phyloP scores from a whole-genome alignment of 2,329 filamentous ascomycete species.

The Cryphonectria parasitica region DNA sequence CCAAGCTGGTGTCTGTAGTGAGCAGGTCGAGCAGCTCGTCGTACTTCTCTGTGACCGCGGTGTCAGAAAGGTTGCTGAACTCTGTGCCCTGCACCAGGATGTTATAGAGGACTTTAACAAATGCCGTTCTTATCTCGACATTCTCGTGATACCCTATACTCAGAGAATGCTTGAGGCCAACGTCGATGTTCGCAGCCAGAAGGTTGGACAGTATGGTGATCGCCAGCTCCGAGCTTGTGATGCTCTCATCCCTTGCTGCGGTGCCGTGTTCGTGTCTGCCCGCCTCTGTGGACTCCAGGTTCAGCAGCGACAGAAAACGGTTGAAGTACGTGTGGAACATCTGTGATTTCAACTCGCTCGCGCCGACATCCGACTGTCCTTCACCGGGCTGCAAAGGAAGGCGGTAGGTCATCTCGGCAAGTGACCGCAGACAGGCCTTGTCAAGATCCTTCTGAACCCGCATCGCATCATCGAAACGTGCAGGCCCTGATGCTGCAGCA shows the following conservation, averaged over 20 bases:
- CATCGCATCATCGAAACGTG: conserved; percentile 59
- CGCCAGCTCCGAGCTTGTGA: conserved; percentile 63
- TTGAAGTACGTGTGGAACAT: conserved; percentile 76
- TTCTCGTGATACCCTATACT: conserved; percentile 74
- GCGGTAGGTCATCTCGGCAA: conserved; percentile 69
- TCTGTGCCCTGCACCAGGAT: conserved; percentile 73
- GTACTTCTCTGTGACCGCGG: conserved; percentile 70
- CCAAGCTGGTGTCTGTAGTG: conserved; percentile 64
- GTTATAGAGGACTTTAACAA: conserved; percentile 71
- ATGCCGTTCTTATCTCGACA: conserved; percentile 69
- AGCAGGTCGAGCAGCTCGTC: conserved; percentile 66
- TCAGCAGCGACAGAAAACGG: conserved; percentile 67
- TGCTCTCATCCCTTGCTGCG: conserved; percentile 54
- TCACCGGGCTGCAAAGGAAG: conserved; percentile 69
- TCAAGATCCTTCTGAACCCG: conserved; percentile 69
- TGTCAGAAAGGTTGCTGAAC: conserved; percentile 70
- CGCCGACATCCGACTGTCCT: conserved; percentile 67
- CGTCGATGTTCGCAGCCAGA: conserved; percentile 72
- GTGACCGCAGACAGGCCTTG: conserved; percentile 64
- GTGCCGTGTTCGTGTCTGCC: conserved; percentile 49
- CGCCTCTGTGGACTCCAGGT: conserved; percentile 55
- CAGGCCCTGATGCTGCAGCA: conserved; percentile 40
- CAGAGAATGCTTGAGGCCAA: conserved; percentile 70
- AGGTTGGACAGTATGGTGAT: conserved; percentile 72
- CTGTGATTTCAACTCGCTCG: conserved; percentile 70